These are phyloP conservation scores for Tulasnella sp. DNA, from an alignment of 768 basidiomycete species.

Conservation along the genomic window DNA sequence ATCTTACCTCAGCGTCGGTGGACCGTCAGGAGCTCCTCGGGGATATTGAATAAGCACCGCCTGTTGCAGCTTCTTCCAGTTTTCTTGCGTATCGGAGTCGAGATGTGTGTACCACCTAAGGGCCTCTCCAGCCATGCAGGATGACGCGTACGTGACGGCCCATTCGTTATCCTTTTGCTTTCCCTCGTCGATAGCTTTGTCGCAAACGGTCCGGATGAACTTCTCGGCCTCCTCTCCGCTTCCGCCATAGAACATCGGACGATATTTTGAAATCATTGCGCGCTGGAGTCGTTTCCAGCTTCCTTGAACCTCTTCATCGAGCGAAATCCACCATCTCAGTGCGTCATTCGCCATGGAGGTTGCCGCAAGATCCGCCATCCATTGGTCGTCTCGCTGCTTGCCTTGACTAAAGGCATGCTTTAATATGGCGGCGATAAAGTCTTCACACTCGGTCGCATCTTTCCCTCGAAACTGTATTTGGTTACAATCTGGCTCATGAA, in stretches of 20 bases:
- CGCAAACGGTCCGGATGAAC: not conserved
- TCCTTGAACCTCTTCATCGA: not conserved
- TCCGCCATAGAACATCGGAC: not conserved
- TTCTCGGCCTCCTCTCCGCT: not conserved
- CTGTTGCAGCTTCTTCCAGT: not conserved
- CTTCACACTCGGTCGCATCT: not conserved
- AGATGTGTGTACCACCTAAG: not conserved
- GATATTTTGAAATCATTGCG: not conserved
- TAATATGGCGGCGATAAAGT: not conserved
- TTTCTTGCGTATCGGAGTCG: not conserved
- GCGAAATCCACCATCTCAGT: not conserved
- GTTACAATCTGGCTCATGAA: not conserved
- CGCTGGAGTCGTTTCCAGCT: not conserved
- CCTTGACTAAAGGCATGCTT: not conserved
- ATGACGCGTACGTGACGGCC: not conserved
- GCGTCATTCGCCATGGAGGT: not conserved
- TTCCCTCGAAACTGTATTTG: not conserved
- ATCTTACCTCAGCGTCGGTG: not conserved
- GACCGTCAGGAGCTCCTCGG: not conserved
- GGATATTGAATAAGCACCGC: not conserved
- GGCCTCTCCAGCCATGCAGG: not conserved
- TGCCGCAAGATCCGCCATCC: not conserved
- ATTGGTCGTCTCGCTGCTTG: not conserved
- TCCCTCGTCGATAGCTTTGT: not conserved
- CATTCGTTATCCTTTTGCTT: not conserved